These are phyloP conservation scores for Fagopyrum homotropicum DNA, from an alignment of 148 eudicot species.

Conservation along the genomic window DNA sequence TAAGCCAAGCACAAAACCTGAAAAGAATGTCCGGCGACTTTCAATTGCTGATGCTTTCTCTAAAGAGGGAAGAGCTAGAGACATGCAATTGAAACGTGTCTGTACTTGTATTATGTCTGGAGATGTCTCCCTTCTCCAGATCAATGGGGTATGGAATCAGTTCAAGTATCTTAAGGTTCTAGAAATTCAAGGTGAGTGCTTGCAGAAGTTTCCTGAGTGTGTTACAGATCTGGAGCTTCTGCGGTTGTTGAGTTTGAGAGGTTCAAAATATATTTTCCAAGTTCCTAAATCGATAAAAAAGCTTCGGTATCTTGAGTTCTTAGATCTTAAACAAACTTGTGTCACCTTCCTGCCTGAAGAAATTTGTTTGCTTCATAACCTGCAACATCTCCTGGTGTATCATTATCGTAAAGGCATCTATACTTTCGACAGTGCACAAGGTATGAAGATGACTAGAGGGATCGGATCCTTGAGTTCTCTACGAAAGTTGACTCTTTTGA, in stretches of 20 bases:
- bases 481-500: conserved; percentile 16
- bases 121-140: not conserved
- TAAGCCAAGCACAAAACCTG: not conserved
- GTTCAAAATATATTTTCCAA: not conserved
- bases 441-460: conserved; percentile 3
- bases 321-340: conserved; percentile 21
- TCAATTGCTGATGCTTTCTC: not conserved
- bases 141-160: not conserved
- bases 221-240: conserved; percentile 14
- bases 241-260: conserved; percentile 19
- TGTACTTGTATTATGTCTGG: not conserved
- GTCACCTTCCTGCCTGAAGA: conserved; percentile 16
- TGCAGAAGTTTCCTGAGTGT: conserved; percentile 11
- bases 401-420: not conserved
- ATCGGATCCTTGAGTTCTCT: conserved; percentile 6
- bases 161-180: conserved; percentile 18
- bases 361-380: not conserved
- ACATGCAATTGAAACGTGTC: not conserved
- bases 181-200: conserved; percentile 16
- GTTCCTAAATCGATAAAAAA: conserved; percentile 20
- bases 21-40: not conserved
- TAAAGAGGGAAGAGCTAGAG: not conserved
- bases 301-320: conserved; percentile 13
- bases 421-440: not conserved
- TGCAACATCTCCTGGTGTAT: conserved; percentile 13